Evolutionary conservation across 257 asterid genomes (phyloP).

Genomic region (Eustoma russellianum): DNA sequence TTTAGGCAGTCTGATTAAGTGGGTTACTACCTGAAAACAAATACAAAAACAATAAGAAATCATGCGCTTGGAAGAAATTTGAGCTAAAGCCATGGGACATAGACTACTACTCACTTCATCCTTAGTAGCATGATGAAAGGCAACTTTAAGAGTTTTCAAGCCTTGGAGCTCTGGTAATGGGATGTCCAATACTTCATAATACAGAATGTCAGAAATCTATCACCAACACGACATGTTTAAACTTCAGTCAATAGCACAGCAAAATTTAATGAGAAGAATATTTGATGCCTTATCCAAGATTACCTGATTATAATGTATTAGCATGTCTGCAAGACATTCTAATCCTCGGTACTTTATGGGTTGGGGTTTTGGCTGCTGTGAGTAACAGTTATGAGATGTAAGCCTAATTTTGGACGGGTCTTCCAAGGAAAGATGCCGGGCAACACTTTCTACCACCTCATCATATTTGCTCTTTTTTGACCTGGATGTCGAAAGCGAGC

Average conservation of each 20-base stretch:
- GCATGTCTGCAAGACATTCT: conserved; percentile 71
- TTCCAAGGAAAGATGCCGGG: conserved; percentile 56
- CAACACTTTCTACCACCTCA: conserved; percentile 66
- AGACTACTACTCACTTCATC: conserved; percentile 55
- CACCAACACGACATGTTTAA: conserved; percentile 7
- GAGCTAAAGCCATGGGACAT: background rate
- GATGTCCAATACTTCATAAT: conserved; percentile 85
- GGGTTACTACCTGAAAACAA: conserved; percentile 51
- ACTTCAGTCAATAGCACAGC: background rate
- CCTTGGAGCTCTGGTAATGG: conserved; percentile 90
- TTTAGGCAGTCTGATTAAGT: conserved; percentile 64
- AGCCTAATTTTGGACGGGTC: conserved; percentile 78
- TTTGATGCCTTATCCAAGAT: background rate
- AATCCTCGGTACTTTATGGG: conserved; percentile 62
- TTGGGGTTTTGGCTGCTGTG: conserved; percentile 84
- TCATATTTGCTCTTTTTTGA: conserved; percentile 66
- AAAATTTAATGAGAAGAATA: background rate
- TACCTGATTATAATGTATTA: conserved; percentile 84
- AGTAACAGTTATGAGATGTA: conserved; percentile 76
- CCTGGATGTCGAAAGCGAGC: conserved; percentile 26
- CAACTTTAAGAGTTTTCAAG: conserved; percentile 78
- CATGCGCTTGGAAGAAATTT: background rate
- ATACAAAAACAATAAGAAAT: conserved; percentile 7
- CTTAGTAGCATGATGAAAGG: conserved; percentile 69
- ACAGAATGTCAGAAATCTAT: conserved; percentile 70